Percentiles rank a stretch among this genome's conserved stretches.
Conservation (phyloP, 495 filamentous ascomycete genomes). For the Corynascus novoguineensis region DNA sequence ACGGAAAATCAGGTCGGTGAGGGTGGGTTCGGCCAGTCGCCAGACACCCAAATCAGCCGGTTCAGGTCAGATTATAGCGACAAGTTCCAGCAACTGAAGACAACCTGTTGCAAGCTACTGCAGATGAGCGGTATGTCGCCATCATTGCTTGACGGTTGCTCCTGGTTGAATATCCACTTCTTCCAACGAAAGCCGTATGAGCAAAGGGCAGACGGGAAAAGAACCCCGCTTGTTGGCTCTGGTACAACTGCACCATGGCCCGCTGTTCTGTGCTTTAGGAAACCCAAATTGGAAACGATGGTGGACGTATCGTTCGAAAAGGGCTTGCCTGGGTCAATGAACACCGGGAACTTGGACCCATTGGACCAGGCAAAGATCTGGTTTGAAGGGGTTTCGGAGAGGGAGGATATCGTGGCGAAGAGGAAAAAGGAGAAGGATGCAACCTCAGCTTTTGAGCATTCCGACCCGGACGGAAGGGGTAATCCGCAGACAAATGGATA, state of each 20-base stretch:
- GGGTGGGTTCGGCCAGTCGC: conserved; percentile 38
- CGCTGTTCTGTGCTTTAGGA: conserved; percentile 47
- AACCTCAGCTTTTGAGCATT: conserved; percentile 39
- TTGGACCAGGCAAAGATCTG: conserved; percentile 64
- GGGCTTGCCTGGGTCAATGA: conserved; percentile 1
- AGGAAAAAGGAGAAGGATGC: conserved; percentile 52
- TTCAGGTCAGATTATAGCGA: conserved; percentile 35
- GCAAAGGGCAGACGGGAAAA: conserved; percentile 37
- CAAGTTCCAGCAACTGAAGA: conserved; percentile 36
- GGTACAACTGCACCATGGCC: conserved; percentile 44
- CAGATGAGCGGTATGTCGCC: conserved; percentile 40
- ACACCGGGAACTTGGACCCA: conserved; percentile 48
- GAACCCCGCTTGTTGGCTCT: conserved; percentile 32
- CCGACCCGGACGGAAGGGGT: conserved; percentile 33
- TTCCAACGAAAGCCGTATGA: conserved; percentile 34
- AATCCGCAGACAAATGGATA: conserved; percentile 30
- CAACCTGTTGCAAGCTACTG: conserved; percentile 36
- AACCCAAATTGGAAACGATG: conserved; percentile 23
- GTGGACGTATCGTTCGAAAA: conserved; percentile 20
- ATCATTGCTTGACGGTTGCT: conserved; percentile 30
- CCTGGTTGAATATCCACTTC: conserved; percentile 36
- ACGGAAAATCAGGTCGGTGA: conserved; percentile 22
- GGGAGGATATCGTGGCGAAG: conserved; percentile 41
- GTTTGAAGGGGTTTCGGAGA: conserved; percentile 47
- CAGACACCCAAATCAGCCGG: conserved; percentile 41